Conservation (phyloP, 2,329 filamentous ascomycete genomes). For the Coleophoma cylindrospora region DNA sequence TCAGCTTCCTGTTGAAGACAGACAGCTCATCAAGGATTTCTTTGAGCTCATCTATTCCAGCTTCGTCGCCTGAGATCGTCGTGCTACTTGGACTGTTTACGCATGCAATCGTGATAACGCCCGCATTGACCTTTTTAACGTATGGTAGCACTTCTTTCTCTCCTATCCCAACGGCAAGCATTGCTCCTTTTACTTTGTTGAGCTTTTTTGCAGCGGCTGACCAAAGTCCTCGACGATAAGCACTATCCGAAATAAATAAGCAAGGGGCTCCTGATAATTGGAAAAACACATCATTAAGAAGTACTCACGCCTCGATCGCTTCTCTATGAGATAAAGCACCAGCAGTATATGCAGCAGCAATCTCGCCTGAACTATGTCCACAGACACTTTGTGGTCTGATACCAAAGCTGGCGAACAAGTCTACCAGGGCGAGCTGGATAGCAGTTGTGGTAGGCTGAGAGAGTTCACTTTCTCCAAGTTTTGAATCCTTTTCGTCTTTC, state of each 20-base stretch:
- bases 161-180: background rate
- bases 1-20: background rate
- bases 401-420: conserved; percentile 35
- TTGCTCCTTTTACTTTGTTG: conserved; percentile 9
- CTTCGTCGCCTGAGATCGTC: background rate
- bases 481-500: conserved; percentile 13
- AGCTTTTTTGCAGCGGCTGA: conserved; percentile 19
- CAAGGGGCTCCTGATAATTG: no score
- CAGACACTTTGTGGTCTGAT: conserved; percentile 30
- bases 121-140: conserved; percentile 26
- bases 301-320: conserved; percentile 29
- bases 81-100: background rate
- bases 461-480: conserved; percentile 14
- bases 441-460: conserved; percentile 37
- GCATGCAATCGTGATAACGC: conserved; percentile 14
- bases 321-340: conserved; percentile 23
- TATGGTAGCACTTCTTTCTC: background rate
- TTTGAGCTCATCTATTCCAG: background rate
- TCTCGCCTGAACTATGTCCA: conserved; percentile 41
- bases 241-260: background rate
- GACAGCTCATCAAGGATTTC: background rate
- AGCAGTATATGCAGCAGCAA: conserved; percentile 37
- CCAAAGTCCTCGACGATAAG: conserved; percentile 31
- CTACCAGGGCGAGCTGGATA: conserved; percentile 37
- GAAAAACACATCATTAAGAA: background rate